Evolutionary conservation across 768 basidiomycete genomes (phyloP).

Genomic region (Boletus reticulatus): DNA sequence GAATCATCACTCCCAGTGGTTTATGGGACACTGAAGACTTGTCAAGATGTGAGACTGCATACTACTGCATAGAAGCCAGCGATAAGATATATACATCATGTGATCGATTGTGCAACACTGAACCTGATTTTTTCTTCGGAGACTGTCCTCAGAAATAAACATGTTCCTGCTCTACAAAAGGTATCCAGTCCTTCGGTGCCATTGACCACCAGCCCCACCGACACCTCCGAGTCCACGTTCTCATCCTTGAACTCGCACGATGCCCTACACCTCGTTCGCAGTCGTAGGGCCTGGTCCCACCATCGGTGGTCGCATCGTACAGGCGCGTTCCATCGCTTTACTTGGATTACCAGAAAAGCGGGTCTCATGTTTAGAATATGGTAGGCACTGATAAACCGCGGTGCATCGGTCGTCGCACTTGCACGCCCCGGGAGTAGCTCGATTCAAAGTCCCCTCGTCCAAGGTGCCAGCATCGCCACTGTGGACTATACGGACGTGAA

Average conservation of each 20-base stretch:
- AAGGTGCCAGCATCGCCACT: constrained; percentile 24
- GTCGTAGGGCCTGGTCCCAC: constrained; percentile 36
- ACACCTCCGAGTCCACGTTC: too few relatives aligned
- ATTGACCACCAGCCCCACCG: too few relatives aligned
- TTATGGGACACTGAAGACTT: too few relatives aligned
- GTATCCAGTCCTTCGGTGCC: too few relatives aligned
- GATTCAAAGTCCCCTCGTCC: constrained; percentile 15
- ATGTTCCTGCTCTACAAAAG: too few relatives aligned
- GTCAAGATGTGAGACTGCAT: too few relatives aligned
- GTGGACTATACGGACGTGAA: constrained; percentile 29
- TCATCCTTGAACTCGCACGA: background rate
- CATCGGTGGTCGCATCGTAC: constrained; percentile 34
- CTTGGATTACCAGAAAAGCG: background rate
- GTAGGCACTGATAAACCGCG: constrained; percentile 22
- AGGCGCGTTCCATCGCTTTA: constrained; percentile 10
- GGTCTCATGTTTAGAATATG: background rate
- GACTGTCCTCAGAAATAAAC: too few relatives aligned
- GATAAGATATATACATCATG: too few relatives aligned
- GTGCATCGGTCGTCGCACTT: constrained; percentile 27
- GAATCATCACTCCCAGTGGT: too few relatives aligned
- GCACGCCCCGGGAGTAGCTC: constrained; percentile 23
- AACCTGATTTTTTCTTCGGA: too few relatives aligned
- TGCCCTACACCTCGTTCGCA: constrained; percentile 36
- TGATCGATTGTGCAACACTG: too few relatives aligned
- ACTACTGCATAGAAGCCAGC: too few relatives aligned